Percentiles rank a stretch among this genome's conserved stretches.
Evolutionary conservation across 495 filamentous ascomycete genomes (phyloP).

Genomic region (Xylaria curta): DNA sequence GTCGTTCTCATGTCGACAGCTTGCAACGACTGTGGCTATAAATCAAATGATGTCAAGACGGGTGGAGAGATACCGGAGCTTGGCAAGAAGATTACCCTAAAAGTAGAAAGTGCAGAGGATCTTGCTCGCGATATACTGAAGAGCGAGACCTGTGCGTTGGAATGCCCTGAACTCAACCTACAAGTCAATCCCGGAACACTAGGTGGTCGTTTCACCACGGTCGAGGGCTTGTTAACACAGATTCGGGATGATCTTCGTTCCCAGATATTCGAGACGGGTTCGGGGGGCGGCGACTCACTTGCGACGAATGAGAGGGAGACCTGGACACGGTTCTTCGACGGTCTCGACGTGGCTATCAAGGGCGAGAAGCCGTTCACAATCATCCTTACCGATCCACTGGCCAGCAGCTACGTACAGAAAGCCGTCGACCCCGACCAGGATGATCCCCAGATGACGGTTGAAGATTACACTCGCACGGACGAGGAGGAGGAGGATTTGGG

Average conservation of each 20-base stretch:
- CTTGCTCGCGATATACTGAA: slow-evolving; percentile 93
- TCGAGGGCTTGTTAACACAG: slow-evolving; percentile 94
- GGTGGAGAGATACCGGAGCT: slow-evolving; percentile 89
- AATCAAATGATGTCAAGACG: slow-evolving; percentile 94
- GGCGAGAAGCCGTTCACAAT: slow-evolving; percentile 86
- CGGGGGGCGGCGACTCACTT: slow-evolving; percentile 74
- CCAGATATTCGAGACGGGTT: slow-evolving; percentile 80
- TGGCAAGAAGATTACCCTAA: slow-evolving; percentile 81
- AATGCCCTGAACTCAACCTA: slow-evolving; percentile 84
- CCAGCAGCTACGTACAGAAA: slow-evolving; percentile 92
- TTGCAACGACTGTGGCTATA: slow-evolving; percentile 91
- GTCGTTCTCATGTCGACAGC: slow-evolving; percentile 89
- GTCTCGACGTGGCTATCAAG: slow-evolving; percentile 76
- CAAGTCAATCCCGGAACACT: slow-evolving; percentile 88
- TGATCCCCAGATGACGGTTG: slow-evolving; percentile 79
- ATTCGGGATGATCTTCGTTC: slow-evolving; percentile 85
- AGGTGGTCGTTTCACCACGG: slow-evolving; percentile 95
- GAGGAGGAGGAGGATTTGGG: slow-evolving; percentile 94
- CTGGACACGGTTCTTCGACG: slow-evolving; percentile 82
- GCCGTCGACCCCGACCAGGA: slow-evolving; percentile 69
- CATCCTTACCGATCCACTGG: slow-evolving; percentile 85
- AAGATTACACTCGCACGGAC: slow-evolving; percentile 85
- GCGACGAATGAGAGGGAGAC: slow-evolving; percentile 62
- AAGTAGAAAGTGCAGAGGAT: slow-evolving; percentile 75
- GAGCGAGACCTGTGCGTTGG: slow-evolving; percentile 86